phyloP scores from a whole-genome alignment of 2,329 filamentous ascomycete species.

The Arthrinium puccinioides region DNA sequence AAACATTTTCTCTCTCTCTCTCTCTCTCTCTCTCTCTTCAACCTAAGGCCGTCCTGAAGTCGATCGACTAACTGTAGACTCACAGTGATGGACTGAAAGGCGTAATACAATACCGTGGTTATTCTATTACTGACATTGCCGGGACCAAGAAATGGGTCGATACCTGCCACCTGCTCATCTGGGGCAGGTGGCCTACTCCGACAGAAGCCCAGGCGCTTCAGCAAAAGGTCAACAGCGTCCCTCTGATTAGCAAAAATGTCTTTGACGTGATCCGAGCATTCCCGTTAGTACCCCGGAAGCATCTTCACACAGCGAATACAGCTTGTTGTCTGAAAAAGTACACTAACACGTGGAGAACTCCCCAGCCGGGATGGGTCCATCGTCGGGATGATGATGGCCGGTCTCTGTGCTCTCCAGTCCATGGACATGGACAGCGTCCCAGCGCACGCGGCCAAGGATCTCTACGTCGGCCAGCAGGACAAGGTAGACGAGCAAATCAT shows the following conservation, averaged over 20 bases:
- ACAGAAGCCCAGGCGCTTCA: conserved; percentile 8
- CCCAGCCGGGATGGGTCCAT: conserved; percentile 12
- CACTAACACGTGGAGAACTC: no score
- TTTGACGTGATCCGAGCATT: conserved; percentile 10
- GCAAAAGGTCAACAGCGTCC: conserved; percentile 8
- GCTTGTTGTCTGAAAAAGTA: no score
- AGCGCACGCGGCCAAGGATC: conserved; percentile 9
- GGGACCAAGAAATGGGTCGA: conserved; percentile 10
- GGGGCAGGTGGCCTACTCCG: conserved; percentile 9
- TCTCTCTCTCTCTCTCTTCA: no score
- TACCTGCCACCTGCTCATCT: conserved; percentile 11
- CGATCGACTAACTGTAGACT: not conserved
- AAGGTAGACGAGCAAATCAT: conserved; percentile 11
- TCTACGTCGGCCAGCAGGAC: conserved; percentile 9
- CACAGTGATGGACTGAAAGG: conserved; percentile 8
- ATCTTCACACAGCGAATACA: not conserved
- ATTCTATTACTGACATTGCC: conserved; percentile 10
- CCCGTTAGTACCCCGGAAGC: conserved; percentile 6
- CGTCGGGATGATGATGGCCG: conserved; percentile 12
- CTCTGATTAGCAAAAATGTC: conserved; percentile 7
- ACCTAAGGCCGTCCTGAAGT: no score
- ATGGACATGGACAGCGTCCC: conserved; percentile 9
- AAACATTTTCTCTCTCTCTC: no score
- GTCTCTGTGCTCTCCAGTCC: conserved; percentile 10
- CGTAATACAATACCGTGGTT: conserved; percentile 10